Evolutionary conservation across 2,329 filamentous ascomycete genomes (phyloP), one percentile per base, ranked within the genome.

Genomic region (Fusarium tupiense): DNA sequence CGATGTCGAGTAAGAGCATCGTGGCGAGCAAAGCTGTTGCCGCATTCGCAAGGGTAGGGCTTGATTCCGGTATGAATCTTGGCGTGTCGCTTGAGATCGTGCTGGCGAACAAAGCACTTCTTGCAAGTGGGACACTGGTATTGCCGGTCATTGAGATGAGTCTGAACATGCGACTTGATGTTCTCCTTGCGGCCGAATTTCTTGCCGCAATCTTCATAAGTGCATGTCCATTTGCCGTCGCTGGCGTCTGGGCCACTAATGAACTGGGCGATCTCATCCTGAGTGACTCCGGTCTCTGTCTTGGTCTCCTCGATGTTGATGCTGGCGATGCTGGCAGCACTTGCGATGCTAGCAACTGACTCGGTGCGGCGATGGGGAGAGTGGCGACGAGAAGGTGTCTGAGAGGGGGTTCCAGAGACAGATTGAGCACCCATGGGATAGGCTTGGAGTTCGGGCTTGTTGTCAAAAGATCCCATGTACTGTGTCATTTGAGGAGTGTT

Each of bases 11-110:
- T 98, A 61, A 99, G 88, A 22, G 96, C 96, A 82, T 99, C 96
- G 80, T 98, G 96, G 64, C 96, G 91, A 40, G 96, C 96, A 81
- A 99, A 99, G 75, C 92, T 94, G 83, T 97, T 97, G 65, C 96
- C 95, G 81, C 96, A 99, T 72, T 94, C 91, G 84, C 96, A 99
- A 52, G 94, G 93, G 81, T 98, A 98, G 9, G 96, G 95, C 86
- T 98, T 98, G 84, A 97, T 92, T 57, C 95, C 95, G 3, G 94
- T 97, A 84, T 99, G 96, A 66, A 98, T 99, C 85, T 98, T 98
- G 76, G 95, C 93, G 81, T 99, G 96, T 69, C 96, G 91, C 87
- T 98, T 99, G 70, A 98, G 91, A 82, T 99, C 96, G 82, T 99
- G 96, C 78, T 98, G 95, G 43, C 96, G 92, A 47, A 98, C 96